Evolutionary conservation across 1,284 basidiomycete genomes (phyloP), one percentile per base, ranked within the genome.

Genomic region (Leccinum subspadiceum): DNA sequence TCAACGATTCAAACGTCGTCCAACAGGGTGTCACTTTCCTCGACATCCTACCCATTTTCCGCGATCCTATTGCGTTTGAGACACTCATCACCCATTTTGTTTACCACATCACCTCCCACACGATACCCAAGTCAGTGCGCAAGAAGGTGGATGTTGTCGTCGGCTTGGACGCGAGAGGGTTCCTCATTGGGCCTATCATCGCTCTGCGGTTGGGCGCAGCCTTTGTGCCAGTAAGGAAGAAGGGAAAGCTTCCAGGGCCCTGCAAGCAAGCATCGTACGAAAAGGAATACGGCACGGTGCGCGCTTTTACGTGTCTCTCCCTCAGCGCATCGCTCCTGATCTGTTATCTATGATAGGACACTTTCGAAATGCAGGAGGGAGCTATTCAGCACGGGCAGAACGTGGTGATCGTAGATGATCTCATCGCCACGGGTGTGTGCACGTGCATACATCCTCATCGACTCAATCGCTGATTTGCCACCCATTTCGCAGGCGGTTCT

Each of bases 191-290:
- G 1, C 97, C 97, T 4, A 84, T 94, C 66, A 85, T 99, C 68
- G 97, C 97, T 9, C 79, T 94, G 70, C 82, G 96, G 59, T 80
- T 99, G 39, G 94, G 94, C 24, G 95, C 95, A 2, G 93, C 94
- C 9, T 99, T 99, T 69, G 95, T 98, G 1, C 96, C 97, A 20
- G 95, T 99, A 22, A 84, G 97, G 64, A 99, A 99, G 79, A 80
- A 79, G 64, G 96, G 96, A 13, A 99, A 99, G 76, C 83, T 99
- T 26, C 97, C 97, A 5, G 97, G 97, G 55, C 74, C 86, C 64
- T 92, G 89, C 72, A 84, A 90, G 49, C 81, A 83, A 58, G 92
- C 87, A 2, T 83, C 84, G 52, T 99, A 96, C 71, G 85, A 87
- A 72, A 98, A 98, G 80, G 97, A 99, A 74, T 99, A 99, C 70